Evolutionary conservation across 257 asterid genomes (phyloP), one percentile per base, ranked within the genome.

Genomic region (Vinca minor): DNA sequence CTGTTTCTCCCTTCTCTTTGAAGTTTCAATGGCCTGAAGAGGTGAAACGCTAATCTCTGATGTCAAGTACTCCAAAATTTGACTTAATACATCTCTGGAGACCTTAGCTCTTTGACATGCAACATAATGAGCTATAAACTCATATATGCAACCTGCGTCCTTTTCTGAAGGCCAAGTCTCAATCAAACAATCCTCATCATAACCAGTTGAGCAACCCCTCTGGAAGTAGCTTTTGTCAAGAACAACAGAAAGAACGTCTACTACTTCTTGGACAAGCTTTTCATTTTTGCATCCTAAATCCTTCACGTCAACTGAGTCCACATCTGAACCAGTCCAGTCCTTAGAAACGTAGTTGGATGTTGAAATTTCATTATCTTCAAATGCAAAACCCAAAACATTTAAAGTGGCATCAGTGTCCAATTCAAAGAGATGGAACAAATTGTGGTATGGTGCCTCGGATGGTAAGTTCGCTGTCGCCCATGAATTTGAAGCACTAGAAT

Each of bases 331-430:
- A 68, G 77, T 65, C 59, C 78, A 71, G 72, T 75, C 87, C 64
- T 64, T 75, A 12, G 78, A 68, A 64, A 77, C 55, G 67, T 68
- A 23, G 62, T 70, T 49, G 62, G 77, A 52, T 60, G 58, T 60
- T 48, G 76, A 71, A 73, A 50, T 71, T 62, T 66, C 83, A 62
- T 71, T 70, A 63, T 84, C 91, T 29, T 67, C 71, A 71, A 92
- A 87, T 67, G 94, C 97, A 78, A 70, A 81, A 72, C 71, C 76
- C 72, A 92, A 66, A 44, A 89, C 96, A 77, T 83, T 87, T 62
- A 92, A 85, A 62, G 98, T 84, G 73, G 98, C 93, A 76, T 81
- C 88, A 21, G 95, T 85, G 78, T 92, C 97, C 74, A 89, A 72
- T 64, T 85, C 84, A 74, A 92, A 76, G 54, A 92, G 89, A 80